phyloP scores from a whole-genome alignment of 2,329 filamentous ascomycete species.

The Ceratocystis papillata region DNA sequence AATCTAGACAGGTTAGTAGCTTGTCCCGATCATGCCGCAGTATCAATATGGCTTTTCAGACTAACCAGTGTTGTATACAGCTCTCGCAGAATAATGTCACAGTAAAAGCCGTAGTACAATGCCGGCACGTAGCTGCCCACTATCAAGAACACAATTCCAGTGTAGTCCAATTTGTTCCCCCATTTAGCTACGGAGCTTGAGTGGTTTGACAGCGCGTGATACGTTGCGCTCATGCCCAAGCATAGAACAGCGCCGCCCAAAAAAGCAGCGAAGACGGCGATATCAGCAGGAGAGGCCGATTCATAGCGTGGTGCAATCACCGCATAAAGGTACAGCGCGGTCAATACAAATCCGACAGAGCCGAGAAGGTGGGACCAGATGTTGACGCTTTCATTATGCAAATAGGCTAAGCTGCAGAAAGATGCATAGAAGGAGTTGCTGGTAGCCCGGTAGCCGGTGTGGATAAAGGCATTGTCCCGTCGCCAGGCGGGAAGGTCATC shows the following conservation, averaged over 20 bases:
- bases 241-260: conserved; percentile 63
- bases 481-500: conserved; percentile 50
- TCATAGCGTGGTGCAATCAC: conserved; percentile 55
- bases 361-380: conserved; percentile 58
- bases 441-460: conserved; percentile 43
- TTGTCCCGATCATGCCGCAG: background rate
- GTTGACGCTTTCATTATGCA: conserved; percentile 54
- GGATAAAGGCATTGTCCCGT: conserved; percentile 49
- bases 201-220: conserved; percentile 77
- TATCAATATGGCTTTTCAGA: conserved; percentile 23
- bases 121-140: conserved; percentile 84
- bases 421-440: conserved; percentile 40
- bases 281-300: conserved; percentile 50
- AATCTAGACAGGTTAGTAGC: conserved; percentile 46
- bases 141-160: conserved; percentile 85
- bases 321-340: conserved; percentile 44
- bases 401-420: conserved; percentile 39
- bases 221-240: conserved; percentile 72
- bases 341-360: conserved; percentile 45
- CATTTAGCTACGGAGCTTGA: conserved; percentile 64
- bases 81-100: conserved; percentile 51
- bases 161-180: conserved; percentile 90
- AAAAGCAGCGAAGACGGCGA: conserved; percentile 67
- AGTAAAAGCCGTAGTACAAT: conserved; percentile 77
- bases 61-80: conserved; percentile 66